These are phyloP conservation scores for Gynandropsis gynandra DNA, from an alignment of 345 rosid genomes.

Conservation along the genomic window DNA sequence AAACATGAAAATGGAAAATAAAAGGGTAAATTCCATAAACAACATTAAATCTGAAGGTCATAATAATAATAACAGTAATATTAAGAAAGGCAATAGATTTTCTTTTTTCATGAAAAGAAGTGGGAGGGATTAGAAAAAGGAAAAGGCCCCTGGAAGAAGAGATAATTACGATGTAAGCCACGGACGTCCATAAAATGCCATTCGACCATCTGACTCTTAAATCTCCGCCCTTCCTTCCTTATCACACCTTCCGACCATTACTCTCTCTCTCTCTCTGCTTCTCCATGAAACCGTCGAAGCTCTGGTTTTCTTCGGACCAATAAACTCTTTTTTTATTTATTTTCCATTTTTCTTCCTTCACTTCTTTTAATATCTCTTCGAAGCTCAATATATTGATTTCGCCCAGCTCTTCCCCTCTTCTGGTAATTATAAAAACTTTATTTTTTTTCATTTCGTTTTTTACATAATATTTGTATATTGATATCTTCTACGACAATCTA, in stretches of 20 bases:
- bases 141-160: slow-evolving; percentile 11
- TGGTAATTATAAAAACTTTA: no score
- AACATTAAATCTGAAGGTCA: no score
- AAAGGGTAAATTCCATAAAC: no score
- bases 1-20: no score
- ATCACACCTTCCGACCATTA: slow-evolving; percentile 53
- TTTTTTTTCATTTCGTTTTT: no score
- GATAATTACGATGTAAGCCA: slow-evolving; percentile 33
- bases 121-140: no score
- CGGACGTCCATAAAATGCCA: slow-evolving; percentile 52
- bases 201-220: slow-evolving; percentile 50
- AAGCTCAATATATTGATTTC: slow-evolving; percentile 8
- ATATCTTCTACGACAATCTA: no score
- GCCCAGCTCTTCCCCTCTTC: slow-evolving; percentile 7
- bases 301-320: slow-evolving; percentile 32
- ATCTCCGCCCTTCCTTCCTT: slow-evolving; percentile 99
- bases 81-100: no score
- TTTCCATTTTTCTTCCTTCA: neutral
- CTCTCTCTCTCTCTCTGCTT: slow-evolving; percentile 23
- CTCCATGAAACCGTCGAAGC: slow-evolving; percentile 19
- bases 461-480: no score
- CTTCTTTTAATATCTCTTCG: neutral
- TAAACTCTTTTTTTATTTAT: slow-evolving; percentile 12
- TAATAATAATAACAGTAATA: no score
- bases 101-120: no score